phyloP scores from a whole-genome alignment of 768 basidiomycete species.

The Panellus pusillus region DNA sequence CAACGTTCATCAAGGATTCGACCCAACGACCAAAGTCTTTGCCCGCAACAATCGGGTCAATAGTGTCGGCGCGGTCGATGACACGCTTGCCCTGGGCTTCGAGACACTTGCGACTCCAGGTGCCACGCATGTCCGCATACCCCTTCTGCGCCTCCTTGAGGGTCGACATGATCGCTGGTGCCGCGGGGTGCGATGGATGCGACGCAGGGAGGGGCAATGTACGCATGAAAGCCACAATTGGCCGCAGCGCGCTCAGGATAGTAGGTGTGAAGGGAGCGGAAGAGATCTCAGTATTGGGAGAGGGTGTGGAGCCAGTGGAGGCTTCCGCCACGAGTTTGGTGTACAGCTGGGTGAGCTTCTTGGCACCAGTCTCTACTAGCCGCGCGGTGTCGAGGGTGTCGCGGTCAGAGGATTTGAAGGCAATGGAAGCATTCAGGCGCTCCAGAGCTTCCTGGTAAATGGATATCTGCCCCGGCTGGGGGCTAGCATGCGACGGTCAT shows the following conservation, averaged over 20 bases:
- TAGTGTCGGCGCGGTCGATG: slow-evolving; percentile 67
- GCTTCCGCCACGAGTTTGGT: slow-evolving; percentile 89
- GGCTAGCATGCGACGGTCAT: slow-evolving; percentile 39
- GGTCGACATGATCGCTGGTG: slow-evolving; percentile 59
- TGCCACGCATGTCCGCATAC: slow-evolving; percentile 84
- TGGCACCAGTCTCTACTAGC: slow-evolving; percentile 78
- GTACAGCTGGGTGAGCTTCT: slow-evolving; percentile 78
- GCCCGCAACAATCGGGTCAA: slow-evolving; percentile 65
- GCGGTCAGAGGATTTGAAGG: slow-evolving; percentile 25
- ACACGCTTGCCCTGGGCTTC: slow-evolving; percentile 70
- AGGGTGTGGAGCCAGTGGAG: slow-evolving; percentile 71
- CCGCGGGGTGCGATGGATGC: slow-evolving; percentile 81
- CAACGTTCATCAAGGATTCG: slow-evolving; percentile 59
- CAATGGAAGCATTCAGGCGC: slow-evolving; percentile 55
- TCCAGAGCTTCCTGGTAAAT: slow-evolving; percentile 72
- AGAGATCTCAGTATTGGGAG: slow-evolving; percentile 56
- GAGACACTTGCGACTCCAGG: slow-evolving; percentile 73
- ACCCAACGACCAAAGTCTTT: slow-evolving; percentile 75
- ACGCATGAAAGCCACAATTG: slow-evolving; percentile 69
- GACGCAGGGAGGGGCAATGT: slow-evolving; percentile 74
- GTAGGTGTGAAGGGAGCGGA: slow-evolving; percentile 55
- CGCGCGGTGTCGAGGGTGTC: slow-evolving; percentile 43
- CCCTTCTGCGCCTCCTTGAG: slow-evolving; percentile 78
- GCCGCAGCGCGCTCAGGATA: slow-evolving; percentile 53
- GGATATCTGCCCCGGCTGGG: slow-evolving; percentile 65